Conservation (phyloP, 306 rosid species). For the Vigna unguiculata region DNA sequence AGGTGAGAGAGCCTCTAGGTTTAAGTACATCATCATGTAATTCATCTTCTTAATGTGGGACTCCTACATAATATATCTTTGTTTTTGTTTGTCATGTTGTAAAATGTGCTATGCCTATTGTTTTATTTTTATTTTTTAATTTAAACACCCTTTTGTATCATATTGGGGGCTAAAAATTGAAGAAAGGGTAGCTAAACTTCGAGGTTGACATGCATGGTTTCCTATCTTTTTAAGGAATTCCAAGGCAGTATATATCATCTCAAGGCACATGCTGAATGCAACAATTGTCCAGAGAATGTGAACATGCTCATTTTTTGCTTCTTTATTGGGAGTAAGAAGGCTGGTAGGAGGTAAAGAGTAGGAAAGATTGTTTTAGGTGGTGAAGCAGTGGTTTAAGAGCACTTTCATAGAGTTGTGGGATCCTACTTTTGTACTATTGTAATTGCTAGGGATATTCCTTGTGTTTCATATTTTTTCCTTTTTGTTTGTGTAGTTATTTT, state of each 20-base stretch:
- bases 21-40: too few species aligned
- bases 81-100: neutral
- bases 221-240: neutral
- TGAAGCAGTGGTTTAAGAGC: neutral
- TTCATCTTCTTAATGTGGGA: too few species aligned
- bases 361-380: neutral
- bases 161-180: neutral
- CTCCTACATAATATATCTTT: neutral
- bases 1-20: too few species aligned
- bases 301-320: neutral
- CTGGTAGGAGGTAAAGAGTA: neutral
- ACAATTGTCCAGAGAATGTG: neutral
- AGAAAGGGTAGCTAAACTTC: neutral
- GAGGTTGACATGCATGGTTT: neutral
- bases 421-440: neutral
- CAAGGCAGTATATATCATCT: neutral
- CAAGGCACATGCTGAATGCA: neutral
- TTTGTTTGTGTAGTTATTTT: slow-evolving; percentile 3
- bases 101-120: neutral
- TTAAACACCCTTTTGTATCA: neutral
- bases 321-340: neutral
- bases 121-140: neutral
- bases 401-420: neutral
- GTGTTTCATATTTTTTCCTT: neutral
- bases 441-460: neutral